Base-by-base conservation (phyloP, 495 filamentous ascomycete genomes). In the Tuber calosporum region DNA sequence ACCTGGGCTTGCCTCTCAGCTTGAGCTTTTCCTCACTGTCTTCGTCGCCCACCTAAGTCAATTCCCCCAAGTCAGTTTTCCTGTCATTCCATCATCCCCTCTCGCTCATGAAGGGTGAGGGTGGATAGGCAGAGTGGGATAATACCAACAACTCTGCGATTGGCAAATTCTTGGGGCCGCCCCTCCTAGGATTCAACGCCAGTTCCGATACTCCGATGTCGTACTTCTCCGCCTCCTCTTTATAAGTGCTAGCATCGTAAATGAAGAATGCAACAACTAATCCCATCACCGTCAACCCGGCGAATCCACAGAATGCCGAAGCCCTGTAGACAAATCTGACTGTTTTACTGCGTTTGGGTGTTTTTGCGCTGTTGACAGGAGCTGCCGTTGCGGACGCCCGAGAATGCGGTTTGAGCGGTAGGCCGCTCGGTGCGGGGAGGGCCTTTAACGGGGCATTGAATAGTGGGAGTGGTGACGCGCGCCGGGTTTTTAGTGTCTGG, bases 151-250 rank as follows among this genome's bases (percentile, higher is more conserved):
- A 85, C 77, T 97, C 92, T 15, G 92, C 89, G 74, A 99, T 96
- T 0, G 94, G 95, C 13, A 99, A 84, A 79, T 98, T 97, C 85
- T 99, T 99, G 0, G 95, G 96, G 0, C 96, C 96, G 41, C 96
- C 96, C 34, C 87, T 87, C 69, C 89, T 87, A 1, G 96, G 96
- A 66, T 88, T 87, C 40, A 99, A 84, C 0, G 96, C 96, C 34
- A 91, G 81, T 76, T 93, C 87, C 0, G 95, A 92, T 13, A 99
- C 90, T 67, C 89, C 87, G 75, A 97, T 88, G 77, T 97, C 94
- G 73, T 84, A 84, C 67, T 86, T 86, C 22, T 83, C 86, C 0
- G 87, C 83, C 68, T 88, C 84, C 73, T 92, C 89, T 66, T 88
- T 88, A 83, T 98, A 98, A 17, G 96, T 98, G 67, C 88, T 91